phyloP scores from a whole-genome alignment of 1,139 yeast species.

The Casaregolazyma suthepensis region DNA sequence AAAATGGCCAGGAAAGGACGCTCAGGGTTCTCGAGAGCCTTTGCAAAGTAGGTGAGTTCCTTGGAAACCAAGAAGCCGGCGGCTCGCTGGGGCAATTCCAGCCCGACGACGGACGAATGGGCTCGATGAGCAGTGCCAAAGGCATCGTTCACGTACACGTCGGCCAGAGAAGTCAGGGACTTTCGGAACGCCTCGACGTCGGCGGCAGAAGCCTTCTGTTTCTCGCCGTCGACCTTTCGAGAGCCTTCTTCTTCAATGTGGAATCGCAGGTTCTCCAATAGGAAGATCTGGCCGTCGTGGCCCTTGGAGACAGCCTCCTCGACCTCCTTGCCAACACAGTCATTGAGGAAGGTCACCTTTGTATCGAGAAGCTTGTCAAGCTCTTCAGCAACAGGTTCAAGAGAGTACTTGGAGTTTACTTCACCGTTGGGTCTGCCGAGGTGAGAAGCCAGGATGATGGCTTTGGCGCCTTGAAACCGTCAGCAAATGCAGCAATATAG shows the following conservation, averaged over 20 bases:
- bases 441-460: conserved; percentile 86
- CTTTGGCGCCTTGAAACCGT: conserved; percentile 57
- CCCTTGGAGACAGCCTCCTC: conserved; percentile 69
- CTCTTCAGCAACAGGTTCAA: conserved; percentile 87
- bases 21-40: conserved; percentile 93
- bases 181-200: conserved; percentile 80
- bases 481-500: background rate
- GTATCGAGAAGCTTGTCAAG: conserved; percentile 65
- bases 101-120: conserved; percentile 96
- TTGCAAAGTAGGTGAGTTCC: conserved; percentile 93
- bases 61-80: conserved; percentile 96
- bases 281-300: conserved; percentile 63
- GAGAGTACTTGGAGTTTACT: conserved; percentile 71
- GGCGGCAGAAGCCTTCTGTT: conserved; percentile 81
- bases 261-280: conserved; percentile 93
- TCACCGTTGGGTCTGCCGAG: conserved; percentile 98
- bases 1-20: conserved; percentile 96
- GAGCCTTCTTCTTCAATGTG: conserved; percentile 97
- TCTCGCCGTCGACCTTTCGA: conserved; percentile 78
- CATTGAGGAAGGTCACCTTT: conserved; percentile 70
- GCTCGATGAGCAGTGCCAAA: conserved; percentile 99
- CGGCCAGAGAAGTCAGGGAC: conserved; percentile 83
- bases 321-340: conserved; percentile 85
- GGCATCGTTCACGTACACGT: conserved; percentile 94
- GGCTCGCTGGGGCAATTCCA: conserved; percentile 88